These are phyloP conservation scores for Litsea cubeba DNA, from an alignment of 164 flowering plant species.

Conservation along the genomic window DNA sequence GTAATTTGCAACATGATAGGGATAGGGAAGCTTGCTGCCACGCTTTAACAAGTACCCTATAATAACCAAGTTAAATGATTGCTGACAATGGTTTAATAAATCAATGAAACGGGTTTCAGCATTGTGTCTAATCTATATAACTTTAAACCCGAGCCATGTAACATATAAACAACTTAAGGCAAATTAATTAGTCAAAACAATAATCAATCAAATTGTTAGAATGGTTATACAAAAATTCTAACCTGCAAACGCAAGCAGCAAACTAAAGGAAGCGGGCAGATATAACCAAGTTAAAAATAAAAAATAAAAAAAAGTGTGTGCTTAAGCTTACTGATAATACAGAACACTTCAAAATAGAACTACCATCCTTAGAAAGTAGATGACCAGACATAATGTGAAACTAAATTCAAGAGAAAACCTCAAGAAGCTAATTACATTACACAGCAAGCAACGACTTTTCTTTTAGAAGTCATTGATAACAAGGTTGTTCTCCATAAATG, in stretches of 20 bases:
- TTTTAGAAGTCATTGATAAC: too few relatives aligned
- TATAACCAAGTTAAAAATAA: neutral
- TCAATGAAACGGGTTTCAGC: neutral
- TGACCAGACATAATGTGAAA: neutral
- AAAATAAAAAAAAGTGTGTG: neutral
- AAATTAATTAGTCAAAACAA: neutral
- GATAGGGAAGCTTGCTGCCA: neutral
- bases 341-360: neutral
- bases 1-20: neutral
- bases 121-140: too few relatives aligned
- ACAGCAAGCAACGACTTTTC: neutral
- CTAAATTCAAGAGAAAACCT: neutral
- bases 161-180: neutral
- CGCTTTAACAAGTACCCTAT: neutral
- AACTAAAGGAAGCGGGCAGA: neutral
- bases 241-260: neutral
- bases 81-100: neutral
- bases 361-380: neutral
- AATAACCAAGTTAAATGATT: too few relatives aligned
- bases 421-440: neutral
- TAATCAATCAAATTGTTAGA: too few relatives aligned
- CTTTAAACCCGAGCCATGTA: neutral
- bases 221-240: too few relatives aligned
- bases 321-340: neutral
- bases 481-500: too few relatives aligned